Evolutionary conservation across 768 basidiomycete species (phyloP).

Genomic region (Lyophyllum decastes): DNA sequence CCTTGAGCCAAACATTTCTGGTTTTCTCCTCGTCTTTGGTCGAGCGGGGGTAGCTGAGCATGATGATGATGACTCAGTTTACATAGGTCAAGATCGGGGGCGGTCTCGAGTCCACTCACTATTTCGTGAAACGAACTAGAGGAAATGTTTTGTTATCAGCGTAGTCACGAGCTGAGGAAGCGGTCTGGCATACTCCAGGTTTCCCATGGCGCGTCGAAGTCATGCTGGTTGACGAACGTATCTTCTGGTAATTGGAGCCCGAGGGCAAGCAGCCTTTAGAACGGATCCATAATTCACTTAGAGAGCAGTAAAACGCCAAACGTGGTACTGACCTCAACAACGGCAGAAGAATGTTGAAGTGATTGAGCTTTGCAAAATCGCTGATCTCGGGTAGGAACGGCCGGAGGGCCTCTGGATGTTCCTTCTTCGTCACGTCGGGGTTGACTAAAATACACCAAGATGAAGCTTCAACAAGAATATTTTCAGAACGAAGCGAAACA

Average conservation of each 20-base stretch:
- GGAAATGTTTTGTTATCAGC: not conserved
- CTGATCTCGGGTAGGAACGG: constrained; percentile 38
- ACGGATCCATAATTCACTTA: not conserved
- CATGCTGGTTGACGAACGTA: constrained; percentile 39
- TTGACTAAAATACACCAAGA: constrained; percentile 27
- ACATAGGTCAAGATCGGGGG: no score
- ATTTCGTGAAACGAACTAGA: constrained; percentile 49
- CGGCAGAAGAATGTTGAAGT: constrained; percentile 36
- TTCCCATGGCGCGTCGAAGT: constrained; percentile 34
- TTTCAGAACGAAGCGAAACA: not conserved
- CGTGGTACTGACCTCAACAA: constrained; percentile 29
- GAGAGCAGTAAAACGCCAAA: not conserved
- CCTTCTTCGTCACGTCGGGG: constrained; percentile 29
- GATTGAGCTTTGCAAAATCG: constrained; percentile 35
- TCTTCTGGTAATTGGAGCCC: constrained; percentile 50
- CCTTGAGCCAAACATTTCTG: constrained; percentile 52
- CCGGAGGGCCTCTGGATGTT: constrained; percentile 36
- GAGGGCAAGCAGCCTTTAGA: constrained; percentile 33
- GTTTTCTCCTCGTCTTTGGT: constrained; percentile 42
- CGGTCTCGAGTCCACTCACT: constrained; percentile 28
- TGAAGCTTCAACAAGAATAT: no score
- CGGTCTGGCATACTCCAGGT: constrained; percentile 29
- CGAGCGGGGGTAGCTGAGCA: constrained; percentile 39
- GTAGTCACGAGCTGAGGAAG: not conserved
- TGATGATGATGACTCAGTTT: not conserved